Evolutionary conservation across 768 basidiomycete species (phyloP).

Genomic region (Kwoniella heveanensis): DNA sequence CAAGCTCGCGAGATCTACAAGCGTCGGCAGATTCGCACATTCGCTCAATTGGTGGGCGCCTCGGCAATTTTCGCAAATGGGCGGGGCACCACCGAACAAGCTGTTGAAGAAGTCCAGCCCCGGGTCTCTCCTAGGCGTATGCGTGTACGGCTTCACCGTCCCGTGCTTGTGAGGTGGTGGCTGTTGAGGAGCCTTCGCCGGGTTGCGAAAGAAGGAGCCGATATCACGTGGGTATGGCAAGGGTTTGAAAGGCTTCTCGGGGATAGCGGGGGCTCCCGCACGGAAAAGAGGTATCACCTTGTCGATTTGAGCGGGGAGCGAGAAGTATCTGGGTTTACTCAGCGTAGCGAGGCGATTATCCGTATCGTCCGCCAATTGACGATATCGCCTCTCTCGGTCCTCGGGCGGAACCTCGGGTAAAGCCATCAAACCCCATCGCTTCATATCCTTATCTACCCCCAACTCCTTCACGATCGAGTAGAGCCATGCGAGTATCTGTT

Average conservation of each 20-base stretch:
- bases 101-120: not conserved
- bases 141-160: not conserved
- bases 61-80: conserved; percentile 16
- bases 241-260: not conserved
- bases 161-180: too few relatives aligned
- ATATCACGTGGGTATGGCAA: not conserved
- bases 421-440: conserved; percentile 33
- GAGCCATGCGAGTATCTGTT: conserved; percentile 35
- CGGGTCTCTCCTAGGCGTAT: not conserved
- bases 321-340: conserved; percentile 21
- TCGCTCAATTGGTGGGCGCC: conserved; percentile 8
- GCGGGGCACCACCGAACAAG: conserved; percentile 3
- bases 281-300: conserved; percentile 2
- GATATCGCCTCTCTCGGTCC: conserved; percentile 21
- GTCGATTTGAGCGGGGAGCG: conserved; percentile 3
- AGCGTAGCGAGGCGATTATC: conserved; percentile 17
- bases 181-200: not conserved
- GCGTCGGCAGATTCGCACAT: conserved; percentile 5
- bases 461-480: conserved; percentile 29
- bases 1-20: conserved; percentile 8
- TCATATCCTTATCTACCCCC: conserved; percentile 4
- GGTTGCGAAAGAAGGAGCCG: not conserved
- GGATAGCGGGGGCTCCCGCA: conserved; percentile 2
- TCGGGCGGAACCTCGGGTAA: conserved; percentile 30
- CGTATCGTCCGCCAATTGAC: conserved; percentile 18